phyloP scores from a whole-genome alignment of 1,284 basidiomycete species.

The Abortiporus biennis region DNA sequence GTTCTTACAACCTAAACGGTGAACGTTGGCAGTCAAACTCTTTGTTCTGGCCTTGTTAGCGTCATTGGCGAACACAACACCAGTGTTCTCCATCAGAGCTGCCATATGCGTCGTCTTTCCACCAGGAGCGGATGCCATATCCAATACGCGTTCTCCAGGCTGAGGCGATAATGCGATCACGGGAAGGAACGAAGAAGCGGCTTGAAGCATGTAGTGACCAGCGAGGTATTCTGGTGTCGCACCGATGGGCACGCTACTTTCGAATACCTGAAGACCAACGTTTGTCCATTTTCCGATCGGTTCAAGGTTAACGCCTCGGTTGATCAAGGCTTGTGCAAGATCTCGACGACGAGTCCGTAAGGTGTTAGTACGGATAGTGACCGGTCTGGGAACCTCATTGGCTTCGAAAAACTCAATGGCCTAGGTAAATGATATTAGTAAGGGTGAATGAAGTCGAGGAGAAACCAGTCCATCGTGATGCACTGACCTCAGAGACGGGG shows the following conservation, averaged over 20 bases:
- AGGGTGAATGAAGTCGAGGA: not conserved
- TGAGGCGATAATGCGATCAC: constrained; percentile 94
- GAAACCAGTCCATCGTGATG: too few species aligned
- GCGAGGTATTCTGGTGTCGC: constrained; percentile 99
- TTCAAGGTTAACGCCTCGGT: constrained; percentile 94
- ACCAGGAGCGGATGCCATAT: constrained; percentile 98
- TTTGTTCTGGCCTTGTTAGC: constrained; percentile 94
- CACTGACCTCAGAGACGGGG: constrained; percentile 81
- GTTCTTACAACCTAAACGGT: constrained; percentile 97
- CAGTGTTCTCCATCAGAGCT: constrained; percentile 96
- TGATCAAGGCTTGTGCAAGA: constrained; percentile 91
- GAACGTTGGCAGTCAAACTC: constrained; percentile 94
- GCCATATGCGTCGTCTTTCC: constrained; percentile 97
- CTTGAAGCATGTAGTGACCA: constrained; percentile 99
- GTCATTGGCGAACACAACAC: constrained; percentile 98
- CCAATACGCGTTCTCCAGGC: constrained; percentile 90
- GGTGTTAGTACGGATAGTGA: constrained; percentile 98
- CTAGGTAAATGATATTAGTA: constrained; percentile 35
- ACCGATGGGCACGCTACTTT: constrained; percentile 92
- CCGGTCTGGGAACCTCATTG: constrained; percentile 93
- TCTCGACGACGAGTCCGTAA: constrained; percentile 91
- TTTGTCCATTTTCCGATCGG: constrained; percentile 99
- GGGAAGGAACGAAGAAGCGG: constrained; percentile 98
- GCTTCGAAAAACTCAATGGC: constrained; percentile 98
- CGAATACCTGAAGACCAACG: constrained; percentile 96